These are phyloP conservation scores for Dendrobium huoshanense DNA, from an alignment of 106 monocot genomes.

Conservation along the genomic window DNA sequence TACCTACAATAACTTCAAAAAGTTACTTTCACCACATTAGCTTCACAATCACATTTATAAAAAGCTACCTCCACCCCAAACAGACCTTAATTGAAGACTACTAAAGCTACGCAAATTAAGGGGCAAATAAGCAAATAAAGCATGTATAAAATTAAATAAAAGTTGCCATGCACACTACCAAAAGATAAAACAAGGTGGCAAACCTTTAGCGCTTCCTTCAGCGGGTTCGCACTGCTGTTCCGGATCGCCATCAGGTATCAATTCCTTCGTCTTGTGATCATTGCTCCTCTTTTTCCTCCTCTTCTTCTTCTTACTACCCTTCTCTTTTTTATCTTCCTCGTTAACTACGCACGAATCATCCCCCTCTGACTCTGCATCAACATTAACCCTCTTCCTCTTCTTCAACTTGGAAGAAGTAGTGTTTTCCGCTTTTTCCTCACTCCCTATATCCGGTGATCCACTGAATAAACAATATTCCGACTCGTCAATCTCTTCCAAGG, in stretches of 20 bases:
- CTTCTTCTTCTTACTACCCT: conserved; percentile 10
- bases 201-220: conserved; percentile 21
- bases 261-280: conserved; percentile 23
- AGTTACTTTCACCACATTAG: no score
- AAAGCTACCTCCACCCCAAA: no score
- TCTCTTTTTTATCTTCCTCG: conserved; percentile 7
- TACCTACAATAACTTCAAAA: no score
- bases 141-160: background rate
- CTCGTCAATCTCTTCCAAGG: conserved; percentile 89
- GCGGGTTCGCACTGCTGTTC: background rate
- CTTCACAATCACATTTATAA: no score
- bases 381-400: conserved; percentile 34
- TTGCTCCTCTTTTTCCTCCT: conserved; percentile 28
- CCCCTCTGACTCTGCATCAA: conserved; percentile 3
- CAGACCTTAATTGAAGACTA: background rate
- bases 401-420: conserved; percentile 11
- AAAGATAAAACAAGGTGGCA: background rate
- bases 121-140: background rate
- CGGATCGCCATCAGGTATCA: background rate
- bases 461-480: conserved; percentile 51
- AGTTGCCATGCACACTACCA: background rate
- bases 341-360: conserved; percentile 12
- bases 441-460: conserved; percentile 12
- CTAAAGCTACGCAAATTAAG: background rate
- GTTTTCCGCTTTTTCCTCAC: conserved; percentile 3